A percentile compares a stretch with the other conserved stretches of the same genome.
Conservation (phyloP, 202 grass and related monocot species). For the Schoenoplectus triqueter region DNA sequence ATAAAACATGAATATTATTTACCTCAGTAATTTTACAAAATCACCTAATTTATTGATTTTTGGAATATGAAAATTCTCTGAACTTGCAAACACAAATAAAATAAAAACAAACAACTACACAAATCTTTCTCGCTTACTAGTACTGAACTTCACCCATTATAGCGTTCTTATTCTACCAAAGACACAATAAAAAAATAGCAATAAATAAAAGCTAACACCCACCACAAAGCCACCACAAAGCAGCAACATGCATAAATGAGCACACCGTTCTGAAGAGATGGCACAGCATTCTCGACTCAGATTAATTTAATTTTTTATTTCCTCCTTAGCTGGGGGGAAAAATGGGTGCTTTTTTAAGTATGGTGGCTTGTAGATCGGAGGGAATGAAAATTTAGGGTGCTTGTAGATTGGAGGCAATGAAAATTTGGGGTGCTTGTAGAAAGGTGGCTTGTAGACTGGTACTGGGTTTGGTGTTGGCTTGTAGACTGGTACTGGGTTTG, state of each 20-base stretch:
- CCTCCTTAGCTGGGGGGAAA: constrained; percentile 47
- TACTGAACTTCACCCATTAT: constrained; percentile 18
- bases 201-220: constrained; percentile 6
- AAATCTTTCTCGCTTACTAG: neutral
- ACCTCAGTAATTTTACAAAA: constrained; percentile 12
- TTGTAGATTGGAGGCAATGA: constrained; percentile 10
- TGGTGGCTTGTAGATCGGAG: constrained; percentile 31
- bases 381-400: constrained; percentile 33
- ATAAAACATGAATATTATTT: constrained; percentile 22
- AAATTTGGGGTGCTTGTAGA: constrained; percentile 1
- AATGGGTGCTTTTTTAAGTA: constrained; percentile 42
- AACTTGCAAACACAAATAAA: constrained; percentile 20
- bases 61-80: neutral
- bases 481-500: constrained; percentile 41
- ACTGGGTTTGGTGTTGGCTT: constrained; percentile 34
- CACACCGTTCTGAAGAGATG: neutral
- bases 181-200: neutral
- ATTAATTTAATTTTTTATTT: constrained; percentile 45
- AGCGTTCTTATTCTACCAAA: constrained; percentile 7
- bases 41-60: neutral
- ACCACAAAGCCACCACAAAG: constrained; percentile 24
- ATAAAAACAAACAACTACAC: constrained; percentile 9
- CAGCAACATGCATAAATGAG: neutral
- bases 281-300: neutral
- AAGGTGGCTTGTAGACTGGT: constrained; percentile 31